Evolutionary conservation across 2,329 filamentous ascomycete species (phyloP).

Genomic region (Thelonectria olida): DNA sequence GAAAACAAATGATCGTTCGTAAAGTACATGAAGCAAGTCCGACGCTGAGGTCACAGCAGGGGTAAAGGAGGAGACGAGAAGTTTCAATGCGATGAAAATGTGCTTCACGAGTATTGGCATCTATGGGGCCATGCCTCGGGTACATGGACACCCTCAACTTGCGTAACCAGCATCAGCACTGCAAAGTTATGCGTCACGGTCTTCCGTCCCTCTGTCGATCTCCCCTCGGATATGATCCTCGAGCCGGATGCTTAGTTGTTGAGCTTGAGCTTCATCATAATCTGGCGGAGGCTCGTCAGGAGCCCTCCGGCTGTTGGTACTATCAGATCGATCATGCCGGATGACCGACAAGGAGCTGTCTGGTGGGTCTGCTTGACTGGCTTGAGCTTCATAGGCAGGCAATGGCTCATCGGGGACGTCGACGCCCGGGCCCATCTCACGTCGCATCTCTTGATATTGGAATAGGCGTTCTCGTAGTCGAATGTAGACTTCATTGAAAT

Average conservation of each 20-base stretch:
- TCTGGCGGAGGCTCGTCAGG: slow-evolving; percentile 85
- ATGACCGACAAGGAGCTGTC: slow-evolving; percentile 34
- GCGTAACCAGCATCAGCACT: slow-evolving; percentile 21
- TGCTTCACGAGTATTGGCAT: slow-evolving; percentile 32
- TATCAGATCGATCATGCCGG: slow-evolving; percentile 46
- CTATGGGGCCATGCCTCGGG: slow-evolving; percentile 28
- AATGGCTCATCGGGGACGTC: slow-evolving; percentile 85
- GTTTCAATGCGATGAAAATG: slow-evolving; percentile 13
- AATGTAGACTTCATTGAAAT: slow-evolving; percentile 86
- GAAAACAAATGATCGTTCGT: slow-evolving; percentile 17
- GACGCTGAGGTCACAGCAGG: slow-evolving; percentile 1
- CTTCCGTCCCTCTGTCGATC: slow-evolving; percentile 65
- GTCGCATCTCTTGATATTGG: slow-evolving; percentile 80
- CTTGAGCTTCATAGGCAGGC: slow-evolving; percentile 80
- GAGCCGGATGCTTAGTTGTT: slow-evolving; percentile 65
- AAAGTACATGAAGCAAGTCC: slow-evolving; percentile 19
- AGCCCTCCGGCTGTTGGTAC: slow-evolving; percentile 51
- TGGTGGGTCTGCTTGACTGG: slow-evolving; percentile 42
- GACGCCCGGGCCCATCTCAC: slow-evolving; percentile 71
- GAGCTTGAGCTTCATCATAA: slow-evolving; percentile 91
- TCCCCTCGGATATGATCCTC: slow-evolving; percentile 80
- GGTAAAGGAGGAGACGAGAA: not conserved
- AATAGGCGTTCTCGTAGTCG: slow-evolving; percentile 84
- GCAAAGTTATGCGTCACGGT: slow-evolving; percentile 39
- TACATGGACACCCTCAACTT: slow-evolving; percentile 22